Base-by-base conservation (phyloP, 805 yeast species). In the Wickerhamomyces hampshirensis region DNA sequence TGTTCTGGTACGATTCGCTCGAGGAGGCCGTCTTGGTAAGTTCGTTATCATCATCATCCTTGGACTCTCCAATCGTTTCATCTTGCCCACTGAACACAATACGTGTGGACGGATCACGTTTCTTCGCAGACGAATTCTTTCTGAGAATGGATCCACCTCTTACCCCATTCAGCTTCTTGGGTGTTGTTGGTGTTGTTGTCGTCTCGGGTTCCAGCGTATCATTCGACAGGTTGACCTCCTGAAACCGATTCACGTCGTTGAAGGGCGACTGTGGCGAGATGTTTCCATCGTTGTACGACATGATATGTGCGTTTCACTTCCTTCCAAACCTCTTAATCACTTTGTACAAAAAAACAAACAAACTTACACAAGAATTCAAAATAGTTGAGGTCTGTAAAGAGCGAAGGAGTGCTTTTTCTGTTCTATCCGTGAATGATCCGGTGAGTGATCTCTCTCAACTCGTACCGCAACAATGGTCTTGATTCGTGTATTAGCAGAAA, bases 191-290 rank as follows among this genome's bases (percentile, higher is more conserved):
- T 37, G 23, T 23, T 18, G 32, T 35, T 40, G 1, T 13, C 26
- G 6, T 28, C 34, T 19, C 18, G n/a, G 29, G 33, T 17, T 24
- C 33, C 31, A 34, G 38, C 16, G 38, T 34, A 11, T 47, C 51
- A 10, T 38, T 40, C 13, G 44, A 35, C n/a, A 54, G 48, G 24
- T 48, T 43, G 29, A 54, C 37, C 32, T 54, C 59, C 26, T 51
- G 53, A 27, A 53, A 50, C 28, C 38, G 41, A 31, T 50, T 39
- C 4, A 34, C 34, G 34, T 54, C 59, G 15, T 46, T 46, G 39
- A 54, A 54, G 26, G 59, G 59, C 16, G 55, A 50, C 18, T 27
- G 32, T 5, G 57, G 55, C 5, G 51, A 37, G 5, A 31, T 44
- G 31, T 47, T 36, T 3, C 51, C 31, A 13, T 51, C 51, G 35